phyloP scores from a whole-genome alignment of 169 alveolate genomes.

The Theileria parva region DNA sequence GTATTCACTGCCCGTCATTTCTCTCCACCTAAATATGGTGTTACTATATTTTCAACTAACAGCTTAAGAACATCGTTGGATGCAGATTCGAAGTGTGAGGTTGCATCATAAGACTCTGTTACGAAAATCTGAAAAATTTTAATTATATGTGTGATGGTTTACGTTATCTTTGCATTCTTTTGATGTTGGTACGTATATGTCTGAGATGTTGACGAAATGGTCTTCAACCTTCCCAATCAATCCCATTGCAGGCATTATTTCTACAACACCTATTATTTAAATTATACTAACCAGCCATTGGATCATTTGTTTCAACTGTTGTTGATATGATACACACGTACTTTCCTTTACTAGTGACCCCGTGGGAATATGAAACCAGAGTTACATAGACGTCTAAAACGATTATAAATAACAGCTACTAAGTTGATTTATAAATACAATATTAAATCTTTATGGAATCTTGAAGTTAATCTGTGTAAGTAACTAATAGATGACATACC shows the following conservation, averaged over 20 bases:
- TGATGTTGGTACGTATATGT: conserved; percentile 86
- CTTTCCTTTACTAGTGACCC: conserved; percentile 92
- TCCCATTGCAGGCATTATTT: conserved; percentile 91
- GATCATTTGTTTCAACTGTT: conserved; percentile 94
- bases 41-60: conserved; percentile 49
- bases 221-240: conserved; percentile 92
- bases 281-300: conserved; percentile 66
- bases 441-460: neutral
- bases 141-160: conserved; percentile 6
- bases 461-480: neutral
- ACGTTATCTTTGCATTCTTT: conserved; percentile 83
- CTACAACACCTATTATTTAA: conserved; percentile 45
- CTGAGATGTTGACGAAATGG: conserved; percentile 86
- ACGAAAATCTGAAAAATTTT: conserved; percentile 76
- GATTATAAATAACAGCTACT: neutral
- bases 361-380: conserved; percentile 91
- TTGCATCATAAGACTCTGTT: conserved; percentile 93
- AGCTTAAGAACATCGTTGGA: conserved; percentile 89
- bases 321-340: conserved; percentile 94
- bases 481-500: conserved; percentile 50
- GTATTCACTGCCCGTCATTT: conserved; percentile 72
- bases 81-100: conserved; percentile 97
- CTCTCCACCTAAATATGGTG: conserved; percentile 50
- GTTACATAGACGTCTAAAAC: conserved; percentile 89
- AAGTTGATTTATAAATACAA: neutral